Evolutionary conservation across 2,329 filamentous ascomycete genomes (phyloP), one percentile per base, ranked within the genome.

Genomic region (Alternaria solani): DNA sequence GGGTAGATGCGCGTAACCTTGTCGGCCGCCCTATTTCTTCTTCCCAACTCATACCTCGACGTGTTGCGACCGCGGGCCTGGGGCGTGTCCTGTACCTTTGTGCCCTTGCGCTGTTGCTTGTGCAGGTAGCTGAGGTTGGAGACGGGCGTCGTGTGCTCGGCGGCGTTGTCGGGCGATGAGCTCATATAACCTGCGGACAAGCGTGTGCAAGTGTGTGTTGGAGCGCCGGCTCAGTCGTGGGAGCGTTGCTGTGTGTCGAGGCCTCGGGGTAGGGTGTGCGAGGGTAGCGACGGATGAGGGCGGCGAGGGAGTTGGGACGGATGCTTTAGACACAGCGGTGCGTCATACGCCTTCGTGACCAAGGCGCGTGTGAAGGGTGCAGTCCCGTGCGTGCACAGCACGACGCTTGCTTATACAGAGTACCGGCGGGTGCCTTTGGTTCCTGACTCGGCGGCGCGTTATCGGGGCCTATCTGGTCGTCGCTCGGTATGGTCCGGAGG

Each of bases 31-130:
- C 74, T 78, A 75, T 77, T 73, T 75, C 72, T 64, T 78, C 77
- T 76, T 78, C 76, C 77, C 76, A 79, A 61, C 76, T 79, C 77
- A 79, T 79, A 59, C 70, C 75, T 74, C 69, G 75, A 74, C 58
- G 68, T 71, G 64, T 78, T 73, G 62, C 76, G 75, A 52, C 75
- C 76, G 63, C 75, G 76, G 25, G 72, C 57, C 62, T 77, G 72
- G 42, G 71, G 61, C 52, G 62, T 75, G 68, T 79, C 77, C 62
- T 75, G 69, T 51, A 71, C 68, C 68, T 73, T 75, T 62, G 65
- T 67, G 61, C 69, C 70, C 57, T 63, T 74, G 66, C 72, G 74
- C 59, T 77, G 73, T 49, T 79, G 74, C 56, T 75, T 71, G 64
- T 78, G 70, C 53, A 77, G 71, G 66, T 73, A 69, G 23, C 71